Conservation (phyloP, 1,284 basidiomycete species). For the Erythrobasidium hasegawianum region DNA sequence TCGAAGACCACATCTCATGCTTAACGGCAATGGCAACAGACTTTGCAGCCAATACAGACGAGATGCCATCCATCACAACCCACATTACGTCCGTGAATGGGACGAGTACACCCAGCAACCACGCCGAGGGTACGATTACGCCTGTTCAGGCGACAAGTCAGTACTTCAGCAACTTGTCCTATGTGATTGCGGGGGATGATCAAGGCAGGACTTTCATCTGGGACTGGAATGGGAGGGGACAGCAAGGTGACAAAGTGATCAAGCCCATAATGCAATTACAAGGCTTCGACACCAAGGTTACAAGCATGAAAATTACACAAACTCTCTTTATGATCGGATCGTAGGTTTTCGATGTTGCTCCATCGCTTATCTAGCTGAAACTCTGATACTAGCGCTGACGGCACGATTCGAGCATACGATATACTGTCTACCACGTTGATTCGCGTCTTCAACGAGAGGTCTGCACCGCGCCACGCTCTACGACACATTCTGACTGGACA, state of each 20-base stretch:
- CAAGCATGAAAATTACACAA: conserved; percentile 38
- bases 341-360: too few species aligned
- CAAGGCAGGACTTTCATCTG: conserved; percentile 38
- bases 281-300: conserved; percentile 38
- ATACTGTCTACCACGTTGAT: conserved; percentile 29
- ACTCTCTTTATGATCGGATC: conserved; percentile 40
- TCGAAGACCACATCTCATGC: conserved; percentile 10
- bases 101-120: conserved; percentile 14
- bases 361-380: too few species aligned
- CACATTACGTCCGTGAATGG: conserved; percentile 14
- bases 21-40: conserved; percentile 13
- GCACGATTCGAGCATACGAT: conserved; percentile 40
- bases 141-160: neutral
- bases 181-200: conserved; percentile 37
- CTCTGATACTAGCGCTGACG: conserved; percentile 39
- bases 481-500: conserved; percentile 39
- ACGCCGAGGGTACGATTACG: neutral
- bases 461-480: conserved; percentile 38
- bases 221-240: conserved; percentile 36
- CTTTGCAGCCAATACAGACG: conserved; percentile 8
- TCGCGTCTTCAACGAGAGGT: conserved; percentile 41
- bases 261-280: conserved; percentile 32
- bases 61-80: neutral
- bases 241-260: conserved; percentile 7
- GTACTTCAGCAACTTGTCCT: conserved; percentile 37